A percentile compares a stretch with the other conserved stretches of the same genome.
phyloP scores from a whole-genome alignment of 2,329 filamentous ascomycete genomes.

The Didymellaceae sp. region DNA sequence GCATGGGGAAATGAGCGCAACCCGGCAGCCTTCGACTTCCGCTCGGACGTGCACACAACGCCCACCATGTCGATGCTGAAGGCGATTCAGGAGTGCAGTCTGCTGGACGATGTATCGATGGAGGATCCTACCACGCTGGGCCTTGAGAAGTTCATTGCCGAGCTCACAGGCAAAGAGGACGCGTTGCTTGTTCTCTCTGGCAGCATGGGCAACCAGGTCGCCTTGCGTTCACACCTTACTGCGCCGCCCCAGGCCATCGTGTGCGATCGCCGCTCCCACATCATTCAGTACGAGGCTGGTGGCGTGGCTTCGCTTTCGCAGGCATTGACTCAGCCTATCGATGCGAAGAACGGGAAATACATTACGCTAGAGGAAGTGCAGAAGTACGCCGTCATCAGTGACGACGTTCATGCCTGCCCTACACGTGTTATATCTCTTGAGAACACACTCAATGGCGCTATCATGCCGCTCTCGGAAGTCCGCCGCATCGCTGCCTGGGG shows the following conservation, averaged over 20 bases:
- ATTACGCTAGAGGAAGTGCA: conserved; percentile 79
- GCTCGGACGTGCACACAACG: conserved; percentile 53
- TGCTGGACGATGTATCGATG: conserved; percentile 82
- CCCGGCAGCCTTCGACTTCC: conserved; percentile 62
- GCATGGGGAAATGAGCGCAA: conserved; percentile 53
- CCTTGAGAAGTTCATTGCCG: conserved; percentile 76
- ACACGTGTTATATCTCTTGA: conserved; percentile 83
- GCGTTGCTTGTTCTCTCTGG: conserved; percentile 85
- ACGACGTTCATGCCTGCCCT: conserved; percentile 79
- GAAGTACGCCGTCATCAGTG: conserved; percentile 66
- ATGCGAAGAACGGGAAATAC: conserved; percentile 73
- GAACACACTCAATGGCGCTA: conserved; percentile 80
- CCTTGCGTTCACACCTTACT: conserved; percentile 75
- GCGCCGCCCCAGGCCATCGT: conserved; percentile 83
- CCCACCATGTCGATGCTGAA: conserved; percentile 73
- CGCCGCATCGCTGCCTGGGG: conserved; percentile 73
- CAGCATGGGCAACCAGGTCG: conserved; percentile 93
- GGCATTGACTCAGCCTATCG: conserved; percentile 70
- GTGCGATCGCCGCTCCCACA: conserved; percentile 79
- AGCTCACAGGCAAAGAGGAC: conserved; percentile 75
- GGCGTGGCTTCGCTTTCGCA: conserved; percentile 75
- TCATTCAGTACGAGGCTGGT: conserved; percentile 72
- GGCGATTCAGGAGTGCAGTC: conserved; percentile 75
- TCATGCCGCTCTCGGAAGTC: conserved; percentile 78
- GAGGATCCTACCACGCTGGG: conserved; percentile 80